Conservation (phyloP, 352 stramenopile genomes). For the Globisporangium nagaii region DNA sequence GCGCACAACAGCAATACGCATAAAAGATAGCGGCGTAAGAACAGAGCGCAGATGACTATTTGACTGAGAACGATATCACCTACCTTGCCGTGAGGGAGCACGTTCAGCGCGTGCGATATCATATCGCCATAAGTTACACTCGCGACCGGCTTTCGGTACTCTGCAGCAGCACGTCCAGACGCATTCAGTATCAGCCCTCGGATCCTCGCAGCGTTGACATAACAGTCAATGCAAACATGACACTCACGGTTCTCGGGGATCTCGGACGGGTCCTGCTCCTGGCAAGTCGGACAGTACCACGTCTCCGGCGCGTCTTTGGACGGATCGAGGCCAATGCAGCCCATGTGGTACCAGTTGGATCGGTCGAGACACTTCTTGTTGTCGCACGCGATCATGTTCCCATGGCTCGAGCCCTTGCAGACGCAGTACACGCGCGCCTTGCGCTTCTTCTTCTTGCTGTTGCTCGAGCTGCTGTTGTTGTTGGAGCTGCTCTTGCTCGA, state of each 20-base stretch:
- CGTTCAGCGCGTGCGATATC: conserved; percentile 78
- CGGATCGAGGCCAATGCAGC: conserved; percentile 55
- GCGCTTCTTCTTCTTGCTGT: conserved; percentile 48
- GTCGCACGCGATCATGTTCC: conserved; percentile 82
- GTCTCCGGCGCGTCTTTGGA: conserved; percentile 48
- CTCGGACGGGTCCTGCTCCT: conserved; percentile 41
- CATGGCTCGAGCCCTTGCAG: conserved; percentile 67
- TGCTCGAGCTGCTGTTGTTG: conserved; percentile 9
- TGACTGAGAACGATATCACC: too few relatives aligned
- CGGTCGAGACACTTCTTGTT: conserved; percentile 74
- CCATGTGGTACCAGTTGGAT: conserved; percentile 84
- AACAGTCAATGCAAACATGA: too few relatives aligned
- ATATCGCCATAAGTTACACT: conserved; percentile 87
- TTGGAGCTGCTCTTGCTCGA: not conserved
- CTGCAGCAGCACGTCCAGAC: conserved; percentile 15
- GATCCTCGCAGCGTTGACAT: too few relatives aligned
- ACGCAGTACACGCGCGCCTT: conserved; percentile 71
- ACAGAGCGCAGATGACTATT: too few relatives aligned
- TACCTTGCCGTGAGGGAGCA: conserved; percentile 63
- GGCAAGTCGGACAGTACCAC: conserved; percentile 70
- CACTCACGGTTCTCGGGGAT: conserved; percentile 70
- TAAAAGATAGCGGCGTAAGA: not conserved
- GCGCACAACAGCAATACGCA: not conserved
- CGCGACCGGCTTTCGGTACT: conserved; percentile 74
- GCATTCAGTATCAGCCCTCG: not conserved